Evolutionary conservation across 257 asterid genomes (phyloP).

Genomic region (Handroanthus guayacan): DNA sequence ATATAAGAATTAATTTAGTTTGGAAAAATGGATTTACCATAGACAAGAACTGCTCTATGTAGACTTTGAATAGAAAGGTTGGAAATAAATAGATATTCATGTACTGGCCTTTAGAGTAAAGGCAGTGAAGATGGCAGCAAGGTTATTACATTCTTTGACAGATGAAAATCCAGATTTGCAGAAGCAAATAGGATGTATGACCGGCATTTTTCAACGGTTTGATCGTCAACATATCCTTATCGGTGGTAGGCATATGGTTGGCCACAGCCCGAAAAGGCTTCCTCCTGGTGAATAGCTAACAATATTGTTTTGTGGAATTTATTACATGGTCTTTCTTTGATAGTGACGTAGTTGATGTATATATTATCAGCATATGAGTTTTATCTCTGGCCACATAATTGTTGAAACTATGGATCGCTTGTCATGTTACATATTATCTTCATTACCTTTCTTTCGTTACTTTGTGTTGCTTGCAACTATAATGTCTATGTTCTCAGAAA

Average conservation of each 20-base stretch:
- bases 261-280: slow-evolving; percentile 53
- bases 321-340: slow-evolving; percentile 9
- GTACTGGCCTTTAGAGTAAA: not conserved
- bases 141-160: slow-evolving; percentile 76
- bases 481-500: not conserved
- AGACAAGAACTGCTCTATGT: not conserved
- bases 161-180: slow-evolving; percentile 87
- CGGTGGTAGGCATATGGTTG: slow-evolving; percentile 58
- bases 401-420: not conserved
- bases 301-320: slow-evolving; percentile 25
- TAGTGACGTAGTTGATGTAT: slow-evolving; percentile 2
- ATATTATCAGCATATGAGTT: slow-evolving; percentile 6
- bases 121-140: slow-evolving; percentile 78
- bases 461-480: not conserved
- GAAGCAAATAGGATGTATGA: slow-evolving; percentile 95
- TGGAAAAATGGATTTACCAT: not conserved
- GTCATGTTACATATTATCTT: not conserved
- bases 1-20: not conserved
- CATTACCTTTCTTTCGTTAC: not conserved
- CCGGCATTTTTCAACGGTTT: slow-evolving; percentile 82
- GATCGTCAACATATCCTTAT: slow-evolving; percentile 72
- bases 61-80: slow-evolving; percentile 18
- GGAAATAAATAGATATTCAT: slow-evolving; percentile 8
- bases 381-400: slow-evolving; percentile 9
- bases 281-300: slow-evolving; percentile 54